Evolutionary conservation across 2,329 filamentous ascomycete genomes (phyloP).

Genomic region (Fusarium multiceps): DNA sequence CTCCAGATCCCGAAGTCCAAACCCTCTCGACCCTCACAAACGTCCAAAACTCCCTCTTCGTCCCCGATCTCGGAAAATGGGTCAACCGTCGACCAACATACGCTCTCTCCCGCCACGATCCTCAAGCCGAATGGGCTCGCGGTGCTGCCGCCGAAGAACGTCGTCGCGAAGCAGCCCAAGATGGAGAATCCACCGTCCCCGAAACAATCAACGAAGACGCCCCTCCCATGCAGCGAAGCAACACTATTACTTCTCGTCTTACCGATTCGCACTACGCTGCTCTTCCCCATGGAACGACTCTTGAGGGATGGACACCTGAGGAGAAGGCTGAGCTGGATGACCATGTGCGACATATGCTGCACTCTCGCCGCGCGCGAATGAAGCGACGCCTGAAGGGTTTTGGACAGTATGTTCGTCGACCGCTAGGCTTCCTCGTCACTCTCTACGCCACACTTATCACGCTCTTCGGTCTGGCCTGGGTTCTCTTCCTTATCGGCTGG

Average conservation of each 20-base stretch:
- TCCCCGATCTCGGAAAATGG: conserved; percentile 81
- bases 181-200: not conserved
- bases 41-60: conserved; percentile 88
- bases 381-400: conserved; percentile 85
- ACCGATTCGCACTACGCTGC: conserved; percentile 81
- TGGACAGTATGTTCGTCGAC: conserved; percentile 78
- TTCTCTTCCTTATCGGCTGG: conserved; percentile 91
- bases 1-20: conserved; percentile 81
- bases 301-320: conserved; percentile 79
- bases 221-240: conserved; percentile 52
- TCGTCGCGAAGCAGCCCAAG: conserved; percentile 30
- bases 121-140: conserved; percentile 42
- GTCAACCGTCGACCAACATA: conserved; percentile 85
- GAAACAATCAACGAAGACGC: conserved; percentile 22
- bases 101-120: conserved; percentile 67
- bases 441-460: conserved; percentile 86
- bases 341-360: conserved; percentile 87
- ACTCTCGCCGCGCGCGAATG: conserved; percentile 82
- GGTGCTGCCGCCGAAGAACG: conserved; percentile 34
- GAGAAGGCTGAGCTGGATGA: conserved; percentile 85
- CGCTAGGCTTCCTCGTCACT: conserved; percentile 85
- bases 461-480: conserved; percentile 86
- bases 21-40: conserved; percentile 88
- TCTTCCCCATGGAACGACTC: conserved; percentile 76
- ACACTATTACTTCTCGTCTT: conserved; percentile 74